Base-by-base conservation (phyloP, 2,329 filamentous ascomycete species). In the Aspergillus floridensis region DNA sequence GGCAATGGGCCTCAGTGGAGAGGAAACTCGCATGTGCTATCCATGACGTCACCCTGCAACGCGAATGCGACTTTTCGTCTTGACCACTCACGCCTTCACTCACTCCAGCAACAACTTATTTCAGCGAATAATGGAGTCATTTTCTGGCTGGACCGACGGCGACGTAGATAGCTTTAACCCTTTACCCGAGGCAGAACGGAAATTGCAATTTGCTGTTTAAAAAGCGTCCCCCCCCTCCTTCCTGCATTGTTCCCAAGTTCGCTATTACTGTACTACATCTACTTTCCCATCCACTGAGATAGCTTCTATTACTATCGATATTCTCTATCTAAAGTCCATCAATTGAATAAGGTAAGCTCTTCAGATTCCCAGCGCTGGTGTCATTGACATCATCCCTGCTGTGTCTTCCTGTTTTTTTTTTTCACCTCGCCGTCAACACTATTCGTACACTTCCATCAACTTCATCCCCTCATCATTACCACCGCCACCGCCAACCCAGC, bases 41-140 rank as follows among this genome's bases (percentile, higher is more conserved):
- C 49, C 19, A 61, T 61, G 59, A 61, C 59, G 59, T 61, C 59
- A 61, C 49, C 31, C 16, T 35, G 11, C 16, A 14, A n/a, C 19
- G 35, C 24, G 49, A 38, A 24, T 26, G 52, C 38, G 21, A 32
- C 32, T 51, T 31, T n/a, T 31, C 50, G 5, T 22, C 32, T 26
- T 24, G 32, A 16, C 32, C 32, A 35, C 32, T 35, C 32, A 35
- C 32, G 7, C 24, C 24, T 26, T 26, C 24, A 26, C 24, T 29
- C 26, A 29, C 26, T 29, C 7, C 26, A 29, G 26, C 26, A 29
- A 29, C 26, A 8, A 29, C 26, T 29, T 8, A 29, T 7, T 29
- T 29, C 26, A 29, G 26, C 26, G 26, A 35, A 19, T 38, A 46
- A 41, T 53, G 41, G 35, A 44, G 35, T 53, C 31, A 46, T 47